Evolutionary conservation across 306 rosid genomes (phyloP), one percentile per base, ranked within the genome.

Genomic region (Pachyrhizus erosus): DNA sequence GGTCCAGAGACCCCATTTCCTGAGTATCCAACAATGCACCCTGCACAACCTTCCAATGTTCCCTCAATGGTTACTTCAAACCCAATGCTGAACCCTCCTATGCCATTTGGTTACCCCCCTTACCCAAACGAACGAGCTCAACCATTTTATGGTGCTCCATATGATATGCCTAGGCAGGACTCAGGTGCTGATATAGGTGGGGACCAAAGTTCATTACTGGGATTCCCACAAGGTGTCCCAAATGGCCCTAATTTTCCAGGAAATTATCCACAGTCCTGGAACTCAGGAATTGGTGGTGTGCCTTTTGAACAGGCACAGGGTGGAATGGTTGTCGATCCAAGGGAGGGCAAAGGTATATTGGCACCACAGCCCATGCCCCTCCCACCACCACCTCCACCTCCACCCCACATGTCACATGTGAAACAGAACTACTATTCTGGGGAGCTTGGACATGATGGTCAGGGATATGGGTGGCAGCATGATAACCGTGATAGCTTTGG

Each of bases 111-210:
- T 60, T 91, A 82, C 55, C 90, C 91, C 70, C 90, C 95, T 62
- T 92, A 88, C 87, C 89, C 90, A 2, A 84, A 77, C 21, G 99
- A 96, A 68, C 95, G 97, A 58, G 88, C 87, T 75, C 98, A 92
- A 46, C 89, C 89, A 48, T 94, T 89, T 85, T 93, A 90, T 80
- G 81, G 85, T 75, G 86, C 95, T 80, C 88, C 99, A 3, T 92
- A 80, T 86, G 97, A 94, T 78, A 79, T 92, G 75, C 81, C 91
- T 17, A 87, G 97, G 42, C 97, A 87, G 81, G 96, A 96, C 80
- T 84, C 98, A 1, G 80, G 87, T 48, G 84, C 91, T 61, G 97
- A 92, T 80, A 77, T 83, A 3, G 92, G 90, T 80, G 76, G 84
- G 5, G 97, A 94, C 76, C 97, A 92, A 80, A 91, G 87, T 73